Percentiles rank a stretch among this genome's conserved stretches.
These are phyloP conservation scores for Rutstroemia sp. DNA, from an alignment of 2,329 filamentous ascomycete species.

Conservation along the genomic window DNA sequence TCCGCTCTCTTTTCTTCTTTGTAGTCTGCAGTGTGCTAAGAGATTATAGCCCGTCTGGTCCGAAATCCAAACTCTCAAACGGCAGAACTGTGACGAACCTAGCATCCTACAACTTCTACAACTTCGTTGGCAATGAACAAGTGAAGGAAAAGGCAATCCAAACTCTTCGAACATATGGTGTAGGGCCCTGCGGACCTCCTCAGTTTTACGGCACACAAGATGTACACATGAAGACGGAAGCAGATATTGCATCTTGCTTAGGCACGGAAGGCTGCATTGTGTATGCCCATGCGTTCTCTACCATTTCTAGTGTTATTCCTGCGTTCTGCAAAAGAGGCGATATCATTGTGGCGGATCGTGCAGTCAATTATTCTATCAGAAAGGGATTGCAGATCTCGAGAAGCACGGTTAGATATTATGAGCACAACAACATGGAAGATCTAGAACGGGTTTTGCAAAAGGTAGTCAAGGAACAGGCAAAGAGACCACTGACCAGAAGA, in stretches of 20 bases:
- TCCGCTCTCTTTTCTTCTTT: neutral
- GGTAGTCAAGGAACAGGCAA: conserved; percentile 78
- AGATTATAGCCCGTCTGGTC: conserved; percentile 67
- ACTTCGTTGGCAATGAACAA: conserved; percentile 85
- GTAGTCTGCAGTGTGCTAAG: conserved; percentile 7
- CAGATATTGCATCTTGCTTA: conserved; percentile 84
- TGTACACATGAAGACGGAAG: conserved; percentile 94
- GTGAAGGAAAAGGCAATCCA: conserved; percentile 94
- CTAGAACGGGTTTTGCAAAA: conserved; percentile 78
- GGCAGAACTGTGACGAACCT: conserved; percentile 90
- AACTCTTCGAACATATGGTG: conserved; percentile 88
- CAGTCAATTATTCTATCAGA: conserved; percentile 87
- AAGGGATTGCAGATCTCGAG: conserved; percentile 91
- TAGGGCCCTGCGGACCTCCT: conserved; percentile 91
- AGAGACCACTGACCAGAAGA: conserved; percentile 75
- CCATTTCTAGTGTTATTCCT: conserved; percentile 93
- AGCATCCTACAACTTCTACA: conserved; percentile 95
- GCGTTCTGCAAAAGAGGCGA: conserved; percentile 96
- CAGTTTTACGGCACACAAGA: conserved; percentile 99
- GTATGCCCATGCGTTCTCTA: conserved; percentile 93
- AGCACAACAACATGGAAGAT: conserved; percentile 94
- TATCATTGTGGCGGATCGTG: conserved; percentile 90
- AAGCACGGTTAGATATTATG: conserved; percentile 87
- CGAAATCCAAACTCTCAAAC: conserved; percentile 80
- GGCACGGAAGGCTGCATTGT: conserved; percentile 87